Percentiles rank a stretch among this genome's conserved stretches.
phyloP scores from a whole-genome alignment of 345 rosid species.

The Gossypioides kirkii region DNA sequence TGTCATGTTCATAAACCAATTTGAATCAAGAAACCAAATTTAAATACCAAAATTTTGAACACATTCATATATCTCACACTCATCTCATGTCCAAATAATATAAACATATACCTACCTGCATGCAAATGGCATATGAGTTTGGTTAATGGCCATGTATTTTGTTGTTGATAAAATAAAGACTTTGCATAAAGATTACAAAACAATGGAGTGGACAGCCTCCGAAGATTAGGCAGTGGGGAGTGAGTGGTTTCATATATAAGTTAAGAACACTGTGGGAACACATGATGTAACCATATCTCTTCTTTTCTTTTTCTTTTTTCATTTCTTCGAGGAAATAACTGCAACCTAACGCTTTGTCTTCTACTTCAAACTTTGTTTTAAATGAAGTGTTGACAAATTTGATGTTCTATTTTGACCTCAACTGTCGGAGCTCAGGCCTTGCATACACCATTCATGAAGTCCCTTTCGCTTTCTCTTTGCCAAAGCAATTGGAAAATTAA shows the following conservation, averaged over 20 bases:
- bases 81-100: too few species aligned
- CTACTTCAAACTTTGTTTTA: background rate
- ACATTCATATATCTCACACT: too few species aligned
- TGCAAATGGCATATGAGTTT: background rate
- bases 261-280: background rate
- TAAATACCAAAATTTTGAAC: too few species aligned
- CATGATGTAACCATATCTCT: background rate
- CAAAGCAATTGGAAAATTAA: too few species aligned
- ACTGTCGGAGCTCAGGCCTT: background rate
- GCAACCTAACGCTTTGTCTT: slow-evolving; percentile 2
- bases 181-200: too few species aligned
- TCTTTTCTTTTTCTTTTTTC: background rate
- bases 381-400: background rate
- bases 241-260: background rate
- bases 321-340: background rate
- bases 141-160: background rate
- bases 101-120: background rate
- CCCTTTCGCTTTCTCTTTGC: background rate
- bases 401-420: background rate
- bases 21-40: too few species aligned
- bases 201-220: background rate
- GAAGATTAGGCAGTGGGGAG: background rate
- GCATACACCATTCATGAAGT: background rate
- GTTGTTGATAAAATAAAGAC: background rate
- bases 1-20: too few species aligned